Evolutionary conservation across 1,284 basidiomycete genomes (phyloP).

Genomic region (Puccinia triticina): DNA sequence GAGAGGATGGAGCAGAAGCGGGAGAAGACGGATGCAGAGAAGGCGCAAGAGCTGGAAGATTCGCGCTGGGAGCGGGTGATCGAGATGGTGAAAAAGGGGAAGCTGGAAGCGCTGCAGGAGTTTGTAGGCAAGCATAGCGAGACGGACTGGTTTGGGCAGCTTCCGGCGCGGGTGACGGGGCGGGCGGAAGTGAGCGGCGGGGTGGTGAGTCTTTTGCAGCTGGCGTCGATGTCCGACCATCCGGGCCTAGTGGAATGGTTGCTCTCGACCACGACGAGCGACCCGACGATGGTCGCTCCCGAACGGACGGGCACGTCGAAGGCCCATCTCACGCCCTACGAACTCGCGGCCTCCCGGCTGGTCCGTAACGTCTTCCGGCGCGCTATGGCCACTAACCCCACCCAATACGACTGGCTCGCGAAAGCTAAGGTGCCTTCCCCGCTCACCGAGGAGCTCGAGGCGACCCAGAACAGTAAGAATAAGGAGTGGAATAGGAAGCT

Average conservation of each 20-base stretch:
- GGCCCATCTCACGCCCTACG: constrained; percentile 72
- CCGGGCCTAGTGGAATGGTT: constrained; percentile 77
- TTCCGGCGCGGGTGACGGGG: constrained; percentile 13
- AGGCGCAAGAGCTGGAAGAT: constrained; percentile 71
- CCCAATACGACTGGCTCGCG: constrained; percentile 87
- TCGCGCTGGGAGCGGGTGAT: constrained; percentile 78
- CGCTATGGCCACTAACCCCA: constrained; percentile 76
- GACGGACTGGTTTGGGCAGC: constrained; percentile 51
- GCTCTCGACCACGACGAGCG: constrained; percentile 75
- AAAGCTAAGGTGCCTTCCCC: constrained; percentile 78
- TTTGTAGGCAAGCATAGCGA: constrained; percentile 78
- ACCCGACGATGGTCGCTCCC: constrained; percentile 74
- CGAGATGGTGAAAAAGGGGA: constrained; percentile 85
- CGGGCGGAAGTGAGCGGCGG: constrained; percentile 54
- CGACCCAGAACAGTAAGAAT: constrained; percentile 55
- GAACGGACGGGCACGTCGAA: constrained; percentile 3
- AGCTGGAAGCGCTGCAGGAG: constrained; percentile 74
- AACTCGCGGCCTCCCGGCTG: constrained; percentile 72
- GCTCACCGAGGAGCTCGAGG: constrained; percentile 81
- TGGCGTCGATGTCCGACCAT: constrained; percentile 75
- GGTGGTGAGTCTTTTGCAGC: constrained; percentile 73
- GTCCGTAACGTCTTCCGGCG: constrained; percentile 85
- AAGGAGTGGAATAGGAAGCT: constrained; percentile 37
- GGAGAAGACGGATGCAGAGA: constrained; percentile 68
- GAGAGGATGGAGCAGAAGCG: constrained; percentile 61